These are phyloP conservation scores for Zygotorulaspora sp. DNA, from an alignment of 805 yeast species.

Conservation along the genomic window DNA sequence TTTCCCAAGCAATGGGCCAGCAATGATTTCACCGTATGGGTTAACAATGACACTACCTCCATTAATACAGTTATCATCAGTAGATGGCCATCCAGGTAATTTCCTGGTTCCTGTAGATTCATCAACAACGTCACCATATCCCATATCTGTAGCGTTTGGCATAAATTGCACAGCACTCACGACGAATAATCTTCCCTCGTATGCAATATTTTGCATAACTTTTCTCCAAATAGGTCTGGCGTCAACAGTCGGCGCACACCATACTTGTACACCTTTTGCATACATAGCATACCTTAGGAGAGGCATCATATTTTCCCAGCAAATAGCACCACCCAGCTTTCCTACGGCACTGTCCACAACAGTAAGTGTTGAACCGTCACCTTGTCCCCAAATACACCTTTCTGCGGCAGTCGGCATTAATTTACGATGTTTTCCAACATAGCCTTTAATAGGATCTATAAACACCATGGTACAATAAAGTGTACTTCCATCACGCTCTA, in stretches of 20 bases:
- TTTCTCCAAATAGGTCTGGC: constrained; percentile 43
- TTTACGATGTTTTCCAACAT: constrained; percentile 40
- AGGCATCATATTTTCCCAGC: constrained; percentile 47
- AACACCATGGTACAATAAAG: constrained; percentile 41
- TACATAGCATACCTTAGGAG: constrained; percentile 40
- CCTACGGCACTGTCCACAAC: constrained; percentile 37
- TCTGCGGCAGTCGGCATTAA: constrained; percentile 44
- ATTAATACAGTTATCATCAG: constrained; percentile 34
- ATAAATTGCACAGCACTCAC: constrained; percentile 41
- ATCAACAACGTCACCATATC: constrained; percentile 19
- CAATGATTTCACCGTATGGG: constrained; percentile 43
- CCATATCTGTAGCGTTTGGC: constrained; percentile 31
- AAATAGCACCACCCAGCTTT: constrained; percentile 43
- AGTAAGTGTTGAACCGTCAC: constrained; percentile 44
- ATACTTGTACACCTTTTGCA: constrained; percentile 41
- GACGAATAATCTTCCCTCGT: constrained; percentile 40
- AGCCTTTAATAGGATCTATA: constrained; percentile 38
- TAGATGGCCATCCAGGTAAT: constrained; percentile 31
- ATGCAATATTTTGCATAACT: constrained; percentile 41
- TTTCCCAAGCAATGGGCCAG: constrained; percentile 41
- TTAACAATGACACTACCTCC: constrained; percentile 41
- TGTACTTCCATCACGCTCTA: constrained; percentile 39
- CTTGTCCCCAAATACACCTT: constrained; percentile 44
- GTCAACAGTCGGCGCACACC: constrained; percentile 45
- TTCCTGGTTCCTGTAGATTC: constrained; percentile 24